Evolutionary conservation across 2,329 filamentous ascomycete species (phyloP).

Genomic region (Chaetomium globosum): DNA sequence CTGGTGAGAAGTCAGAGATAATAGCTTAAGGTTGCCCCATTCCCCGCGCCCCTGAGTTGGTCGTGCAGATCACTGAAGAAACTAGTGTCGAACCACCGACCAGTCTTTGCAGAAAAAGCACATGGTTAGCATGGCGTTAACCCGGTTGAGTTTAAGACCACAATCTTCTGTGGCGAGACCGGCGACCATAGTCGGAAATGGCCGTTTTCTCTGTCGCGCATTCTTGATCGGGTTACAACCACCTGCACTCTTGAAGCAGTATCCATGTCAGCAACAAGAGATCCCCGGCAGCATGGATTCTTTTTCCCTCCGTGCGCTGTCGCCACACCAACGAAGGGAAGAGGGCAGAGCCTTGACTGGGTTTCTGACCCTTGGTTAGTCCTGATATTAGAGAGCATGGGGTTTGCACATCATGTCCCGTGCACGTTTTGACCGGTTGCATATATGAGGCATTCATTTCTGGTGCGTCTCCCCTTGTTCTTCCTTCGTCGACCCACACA

Average conservation of each 20-base stretch:
- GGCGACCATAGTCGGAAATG: no score
- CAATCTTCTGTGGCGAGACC: background rate
- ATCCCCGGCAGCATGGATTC: background rate
- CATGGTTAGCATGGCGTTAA: background rate
- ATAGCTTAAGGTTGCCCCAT: background rate
- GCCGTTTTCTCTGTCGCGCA: background rate
- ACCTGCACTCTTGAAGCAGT: background rate
- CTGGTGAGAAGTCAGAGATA: background rate
- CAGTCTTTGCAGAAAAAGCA: background rate
- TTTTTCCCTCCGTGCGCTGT: background rate
- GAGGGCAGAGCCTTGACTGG: background rate
- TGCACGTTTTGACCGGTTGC: background rate
- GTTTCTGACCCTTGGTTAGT: background rate
- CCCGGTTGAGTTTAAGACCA: background rate
- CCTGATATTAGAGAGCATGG: background rate
- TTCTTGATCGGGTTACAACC: background rate
- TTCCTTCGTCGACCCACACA: background rate
- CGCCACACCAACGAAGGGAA: background rate
- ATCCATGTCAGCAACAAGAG: background rate
- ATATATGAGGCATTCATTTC: background rate
- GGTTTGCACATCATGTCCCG: background rate
- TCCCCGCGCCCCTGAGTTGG: background rate
- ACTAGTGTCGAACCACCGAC: background rate
- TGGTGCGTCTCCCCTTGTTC: background rate
- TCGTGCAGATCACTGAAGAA: background rate